These are phyloP conservation scores for Xerocomellus intermedius DNA, from an alignment of 768 basidiomycete species.

Conservation along the genomic window DNA sequence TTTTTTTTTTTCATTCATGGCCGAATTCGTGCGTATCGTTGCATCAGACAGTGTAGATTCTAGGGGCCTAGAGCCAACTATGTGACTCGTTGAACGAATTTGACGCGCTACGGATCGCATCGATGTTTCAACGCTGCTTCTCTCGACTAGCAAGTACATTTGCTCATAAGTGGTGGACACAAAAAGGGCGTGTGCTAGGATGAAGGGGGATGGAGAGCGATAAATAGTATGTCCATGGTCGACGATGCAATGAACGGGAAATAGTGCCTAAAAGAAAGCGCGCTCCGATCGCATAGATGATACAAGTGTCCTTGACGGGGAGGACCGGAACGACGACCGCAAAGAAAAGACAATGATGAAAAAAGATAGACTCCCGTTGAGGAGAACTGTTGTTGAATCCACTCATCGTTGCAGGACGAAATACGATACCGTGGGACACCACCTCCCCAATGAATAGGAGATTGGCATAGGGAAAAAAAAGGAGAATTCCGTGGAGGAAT, in stretches of 20 bases:
- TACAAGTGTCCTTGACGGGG: slow-evolving; percentile 4
- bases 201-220: neutral
- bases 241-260: slow-evolving; percentile 14
- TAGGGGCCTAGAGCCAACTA: no score
- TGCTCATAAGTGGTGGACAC: neutral
- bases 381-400: neutral
- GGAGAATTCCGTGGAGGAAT: neutral
- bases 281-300: slow-evolving; percentile 1
- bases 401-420: neutral
- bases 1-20: neutral
- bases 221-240: slow-evolving; percentile 22
- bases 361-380: neutral
- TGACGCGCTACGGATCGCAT: neutral
- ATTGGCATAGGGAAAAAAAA: neutral
- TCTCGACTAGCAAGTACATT: slow-evolving; percentile 1
- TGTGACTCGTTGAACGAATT: neutral
- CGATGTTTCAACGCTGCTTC: neutral
- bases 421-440: neutral
- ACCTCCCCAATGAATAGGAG: neutral
- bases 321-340: neutral
- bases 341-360: neutral
- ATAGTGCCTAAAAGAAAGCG: neutral
- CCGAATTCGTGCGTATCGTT: neutral
- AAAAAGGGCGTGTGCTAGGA: neutral
- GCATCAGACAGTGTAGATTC: neutral